Evolutionary conservation across 2,329 filamentous ascomycete genomes (phyloP).

Genomic region (Phoma sp.): DNA sequence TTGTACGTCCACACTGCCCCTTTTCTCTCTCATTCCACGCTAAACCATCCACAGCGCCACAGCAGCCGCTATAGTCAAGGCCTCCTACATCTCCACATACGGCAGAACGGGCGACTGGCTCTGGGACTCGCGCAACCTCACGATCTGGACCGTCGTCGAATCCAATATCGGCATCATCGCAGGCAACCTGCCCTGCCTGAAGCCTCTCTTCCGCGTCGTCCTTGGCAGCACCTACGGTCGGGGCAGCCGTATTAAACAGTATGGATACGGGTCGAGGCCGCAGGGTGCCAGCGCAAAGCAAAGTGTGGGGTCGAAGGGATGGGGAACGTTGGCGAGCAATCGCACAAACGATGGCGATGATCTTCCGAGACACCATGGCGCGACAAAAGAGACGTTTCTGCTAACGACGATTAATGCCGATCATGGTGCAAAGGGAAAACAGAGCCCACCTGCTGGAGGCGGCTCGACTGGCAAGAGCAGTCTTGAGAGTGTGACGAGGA

Average conservation of each 20-base stretch:
- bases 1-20: constrained; percentile 35
- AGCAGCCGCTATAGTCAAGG: constrained; percentile 51
- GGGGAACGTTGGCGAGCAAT: constrained; percentile 11
- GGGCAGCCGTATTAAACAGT: constrained; percentile 24
- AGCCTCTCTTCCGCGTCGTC: constrained; percentile 49
- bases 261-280: constrained; percentile 2
- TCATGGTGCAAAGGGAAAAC: not conserved
- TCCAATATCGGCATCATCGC: constrained; percentile 54
- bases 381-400: constrained; percentile 5
- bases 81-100: constrained; percentile 41
- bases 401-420: constrained; percentile 23
- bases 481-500: constrained; percentile 10
- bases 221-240: constrained; percentile 42
- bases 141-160: constrained; percentile 55
- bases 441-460: not conserved
- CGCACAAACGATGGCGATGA: not conserved
- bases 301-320: constrained; percentile 13
- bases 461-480: constrained; percentile 13
- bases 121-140: constrained; percentile 54
- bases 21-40: not conserved
- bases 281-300: constrained; percentile 27
- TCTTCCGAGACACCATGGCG: not conserved
- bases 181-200: constrained; percentile 51
- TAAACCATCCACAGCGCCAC: constrained; percentile 35
- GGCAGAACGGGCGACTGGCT: constrained; percentile 49